Base-by-base conservation (phyloP, 1,139 yeast genomes). In the Spencermartinsiella ligniputridi region DNA sequence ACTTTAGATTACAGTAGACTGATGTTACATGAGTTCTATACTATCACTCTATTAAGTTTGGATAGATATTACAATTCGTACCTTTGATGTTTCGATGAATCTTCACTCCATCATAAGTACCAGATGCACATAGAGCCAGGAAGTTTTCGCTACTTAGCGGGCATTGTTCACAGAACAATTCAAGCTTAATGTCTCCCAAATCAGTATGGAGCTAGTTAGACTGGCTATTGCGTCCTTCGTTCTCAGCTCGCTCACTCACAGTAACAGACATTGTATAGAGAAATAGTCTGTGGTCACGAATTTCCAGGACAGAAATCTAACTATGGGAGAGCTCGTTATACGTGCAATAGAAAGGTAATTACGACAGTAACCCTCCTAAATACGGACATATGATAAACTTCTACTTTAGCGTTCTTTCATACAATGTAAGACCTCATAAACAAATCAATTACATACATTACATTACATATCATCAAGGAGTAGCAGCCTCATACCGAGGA, bases 51-150 rank as follows among this genome's bases (percentile, higher is more conserved):
- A n/a, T 22, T 41, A 32, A 37, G 40, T 16, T 12, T 8, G 16
- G 34, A 21, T 9, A 3, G 4, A n/a, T 18, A 13, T 27, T n/a
- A n/a, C n/a, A n/a, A n/a, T n/a, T n/a, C 57, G 32, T 44, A 56
- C 62, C 67, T 30, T 72, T 70, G 37, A 74, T 67, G 45, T 66
- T 69, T 40, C 79, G 58, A 47, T 74, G 67, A 9, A 75, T 63
- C 42, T 62, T 63, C 15, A 73, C 68, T 17, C 62, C 55, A 42
- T 64, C 54, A 52, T 74, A 75, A 2, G 71, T 62, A 2, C 77
- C 79, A 27, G 57, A 55, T 1, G 78, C 81, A 51, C 77, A 71
- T 50, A 70, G 76, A 2, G 76, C 75, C 6, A 76, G 57, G 47
- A 71, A 70, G 55, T 71, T 71, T 64, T 69, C 71, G 6, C 71